Conservation (phyloP, 257 asterid genomes). For the Nicotiana undulata region DNA sequence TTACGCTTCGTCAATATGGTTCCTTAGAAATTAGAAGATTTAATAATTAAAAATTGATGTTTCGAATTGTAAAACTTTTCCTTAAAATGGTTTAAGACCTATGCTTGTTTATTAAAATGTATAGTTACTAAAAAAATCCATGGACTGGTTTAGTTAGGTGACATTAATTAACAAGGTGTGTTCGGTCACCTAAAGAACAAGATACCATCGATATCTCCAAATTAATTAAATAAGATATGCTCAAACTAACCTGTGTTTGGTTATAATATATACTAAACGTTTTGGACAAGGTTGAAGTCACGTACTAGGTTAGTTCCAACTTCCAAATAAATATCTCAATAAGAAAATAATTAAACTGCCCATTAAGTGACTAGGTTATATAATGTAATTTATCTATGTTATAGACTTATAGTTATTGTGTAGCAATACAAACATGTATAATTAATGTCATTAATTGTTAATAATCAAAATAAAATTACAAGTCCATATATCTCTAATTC, state of each 20-base stretch:
- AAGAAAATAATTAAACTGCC: not conserved
- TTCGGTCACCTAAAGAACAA: not conserved
- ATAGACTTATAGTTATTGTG: not conserved
- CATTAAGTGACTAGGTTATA: not conserved
- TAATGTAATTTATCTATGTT: not conserved
- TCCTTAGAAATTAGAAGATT: not conserved
- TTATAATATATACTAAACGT: not conserved
- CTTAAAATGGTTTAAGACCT: not conserved
- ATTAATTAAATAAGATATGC: not conserved
- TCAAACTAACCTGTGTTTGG: not conserved
- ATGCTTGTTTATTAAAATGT: not conserved
- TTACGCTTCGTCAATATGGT: not conserved
- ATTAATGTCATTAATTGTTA: not conserved
- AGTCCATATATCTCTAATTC: not conserved
- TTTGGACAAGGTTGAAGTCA: not conserved
- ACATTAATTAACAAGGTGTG: not conserved
- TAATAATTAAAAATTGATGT: not conserved
- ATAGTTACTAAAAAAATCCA: not conserved
- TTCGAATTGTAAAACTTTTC: not conserved
- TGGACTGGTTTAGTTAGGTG: not conserved
- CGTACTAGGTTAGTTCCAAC: constrained; percentile 5
- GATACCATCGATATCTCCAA: no score
- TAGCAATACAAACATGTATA: no score
- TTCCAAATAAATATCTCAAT: constrained; percentile 1
- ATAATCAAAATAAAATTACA: not conserved